Conservation (phyloP, 306 rosid genomes). For the Fragaria iinumae region DNA sequence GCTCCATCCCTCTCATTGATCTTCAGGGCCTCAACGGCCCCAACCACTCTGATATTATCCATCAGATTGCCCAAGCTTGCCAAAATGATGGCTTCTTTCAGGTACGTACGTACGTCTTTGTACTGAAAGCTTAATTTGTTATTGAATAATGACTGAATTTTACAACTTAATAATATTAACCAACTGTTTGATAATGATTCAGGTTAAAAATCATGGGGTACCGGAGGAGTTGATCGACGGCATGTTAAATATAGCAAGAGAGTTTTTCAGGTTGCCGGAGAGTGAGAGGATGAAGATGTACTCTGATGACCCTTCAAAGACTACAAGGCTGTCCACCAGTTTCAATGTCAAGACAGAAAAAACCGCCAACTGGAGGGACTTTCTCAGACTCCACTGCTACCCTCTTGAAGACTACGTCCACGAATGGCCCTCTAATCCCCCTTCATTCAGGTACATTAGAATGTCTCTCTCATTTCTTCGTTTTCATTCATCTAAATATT, state of each 20-base stretch:
- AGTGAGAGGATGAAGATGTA: constrained; percentile 49
- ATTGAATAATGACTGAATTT: neutral
- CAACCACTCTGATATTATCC: constrained; percentile 27
- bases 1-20: constrained; percentile 39
- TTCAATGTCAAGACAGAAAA: constrained; percentile 50
- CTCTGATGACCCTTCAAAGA: constrained; percentile 47
- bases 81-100: constrained; percentile 45
- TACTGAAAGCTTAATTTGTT: neutral
- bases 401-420: constrained; percentile 38
- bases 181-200: neutral
- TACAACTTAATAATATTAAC: neutral
- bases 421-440: constrained; percentile 54
- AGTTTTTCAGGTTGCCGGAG: constrained; percentile 46
- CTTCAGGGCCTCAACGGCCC: constrained; percentile 40
- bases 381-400: constrained; percentile 46
- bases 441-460: constrained; percentile 30
- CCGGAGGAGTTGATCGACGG: constrained; percentile 20
- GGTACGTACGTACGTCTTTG: constrained; percentile 17
- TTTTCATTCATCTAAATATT: no score
- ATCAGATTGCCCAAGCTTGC: constrained; percentile 45
- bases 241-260: constrained; percentile 26
- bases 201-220: constrained; percentile 51
- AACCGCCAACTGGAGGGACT: constrained; percentile 52
- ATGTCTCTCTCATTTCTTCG: no score
- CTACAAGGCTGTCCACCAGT: constrained; percentile 53